Base-by-base conservation (phyloP, 2,329 filamentous ascomycete genomes). In the Cadophora malorum region DNA sequence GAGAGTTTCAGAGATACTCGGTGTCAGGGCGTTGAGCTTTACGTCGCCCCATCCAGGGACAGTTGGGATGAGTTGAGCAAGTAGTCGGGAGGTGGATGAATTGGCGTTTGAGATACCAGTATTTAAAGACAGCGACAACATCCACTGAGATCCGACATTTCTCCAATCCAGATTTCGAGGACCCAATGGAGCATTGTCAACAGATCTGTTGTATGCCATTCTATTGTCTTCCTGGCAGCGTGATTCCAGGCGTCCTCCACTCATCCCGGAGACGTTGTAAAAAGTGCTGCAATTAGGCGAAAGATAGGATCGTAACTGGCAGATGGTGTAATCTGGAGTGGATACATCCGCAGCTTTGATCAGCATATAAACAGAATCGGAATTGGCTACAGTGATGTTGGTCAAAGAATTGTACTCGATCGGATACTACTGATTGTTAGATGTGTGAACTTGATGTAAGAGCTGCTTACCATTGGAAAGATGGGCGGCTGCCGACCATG, bases 1-100 rank as follows among this genome's bases (percentile, higher is more conserved):
- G 0, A 96, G 77, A 0, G 90, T 89, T 78, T 96, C 92, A 0
- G 88, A 89, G n/a, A 92, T 83, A 2, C 89, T 92, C 0, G 92
- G 92, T 0, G 90, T 77, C 0, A 78, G 74, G 0, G 81, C 33
- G 25, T 64, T 68, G 2, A 76, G 63, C 12, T 63, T 61, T 2
- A 64, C 56, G 14, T 45, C 78, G 41, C 84, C 80, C 0, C 92
- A 81, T 0, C 67, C 53, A 4, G 75, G 78, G 10, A 74, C 69
- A 7, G 75, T 73, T 0, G 86, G 82, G 5, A 86, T 82, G 14
- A 87, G 78, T 69, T 90, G 84, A 31, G 86, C 86, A 9, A 89
- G 77, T 16, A 90, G 81, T 0, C 87, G 84, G 19, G 85, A 82
- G 70, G 87, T 89, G 49, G 85, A 86, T 0, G 89, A 85, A 66